phyloP scores from a whole-genome alignment of 805 yeast species.

The Saccharomycopsis selenospora region DNA sequence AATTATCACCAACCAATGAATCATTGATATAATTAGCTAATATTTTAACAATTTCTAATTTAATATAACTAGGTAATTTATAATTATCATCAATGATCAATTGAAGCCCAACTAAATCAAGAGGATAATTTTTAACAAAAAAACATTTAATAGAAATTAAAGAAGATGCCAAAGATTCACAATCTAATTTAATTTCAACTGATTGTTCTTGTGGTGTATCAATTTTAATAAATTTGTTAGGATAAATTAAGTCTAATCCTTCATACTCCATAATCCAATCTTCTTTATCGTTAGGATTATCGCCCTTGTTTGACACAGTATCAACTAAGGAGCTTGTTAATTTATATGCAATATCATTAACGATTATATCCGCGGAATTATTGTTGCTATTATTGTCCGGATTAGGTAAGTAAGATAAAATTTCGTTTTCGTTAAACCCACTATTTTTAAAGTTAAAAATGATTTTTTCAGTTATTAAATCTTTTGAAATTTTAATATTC shows the following conservation, averaged over 20 bases:
- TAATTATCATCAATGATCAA: conserved; percentile 37
- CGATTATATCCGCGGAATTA: not conserved
- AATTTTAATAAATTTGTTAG: conserved; percentile 31
- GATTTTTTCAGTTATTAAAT: conserved; percentile 48
- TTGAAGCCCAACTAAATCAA: conserved; percentile 61
- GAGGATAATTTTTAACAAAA: conserved; percentile 54
- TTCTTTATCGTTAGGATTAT: conserved; percentile 30
- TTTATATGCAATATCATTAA: not conserved
- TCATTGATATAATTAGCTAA: conserved; percentile 38
- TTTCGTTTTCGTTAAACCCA: conserved; percentile 64
- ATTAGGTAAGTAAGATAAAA: conserved; percentile 7
- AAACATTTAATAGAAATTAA: conserved; percentile 31
- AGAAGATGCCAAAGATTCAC: conserved; percentile 28
- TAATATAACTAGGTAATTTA: conserved; percentile 64
- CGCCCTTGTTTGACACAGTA: conserved; percentile 12
- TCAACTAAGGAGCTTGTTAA: conserved; percentile 26
- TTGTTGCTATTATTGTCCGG: too few species aligned
- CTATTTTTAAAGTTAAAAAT: conserved; percentile 52
- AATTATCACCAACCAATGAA: conserved; percentile 58
- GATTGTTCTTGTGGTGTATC: conserved; percentile 26
- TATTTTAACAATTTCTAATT: conserved; percentile 45
- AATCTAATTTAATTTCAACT: conserved; percentile 31
- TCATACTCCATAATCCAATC: conserved; percentile 74
- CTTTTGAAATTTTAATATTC: conserved; percentile 46
- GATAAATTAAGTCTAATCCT: conserved; percentile 54